Evolutionary conservation across 2,329 filamentous ascomycete species (phyloP).

Genomic region (Claviceps arundinis): DNA sequence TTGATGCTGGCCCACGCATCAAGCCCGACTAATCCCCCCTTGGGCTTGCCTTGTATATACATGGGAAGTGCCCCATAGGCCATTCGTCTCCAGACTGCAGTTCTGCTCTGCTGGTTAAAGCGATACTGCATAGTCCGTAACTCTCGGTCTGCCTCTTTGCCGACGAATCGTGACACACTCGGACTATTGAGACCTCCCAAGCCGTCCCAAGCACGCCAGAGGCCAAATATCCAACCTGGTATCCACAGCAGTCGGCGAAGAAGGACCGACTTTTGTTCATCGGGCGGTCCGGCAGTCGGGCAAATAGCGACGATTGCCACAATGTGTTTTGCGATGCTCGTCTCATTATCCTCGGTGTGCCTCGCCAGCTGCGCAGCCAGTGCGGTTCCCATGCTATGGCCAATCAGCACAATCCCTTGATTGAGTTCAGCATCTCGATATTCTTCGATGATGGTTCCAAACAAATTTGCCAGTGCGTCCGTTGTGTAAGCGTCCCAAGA

Average conservation of each 20-base stretch:
- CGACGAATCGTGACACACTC: conserved; percentile 69
- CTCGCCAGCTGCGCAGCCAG: conserved; percentile 58
- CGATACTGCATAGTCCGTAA: conserved; percentile 54
- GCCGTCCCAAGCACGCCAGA: conserved; percentile 67
- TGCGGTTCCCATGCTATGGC: conserved; percentile 82
- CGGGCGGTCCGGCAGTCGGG: conserved; percentile 54
- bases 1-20: conserved; percentile 60
- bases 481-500: conserved; percentile 69
- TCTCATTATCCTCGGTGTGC: conserved; percentile 27
- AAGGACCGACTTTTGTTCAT: conserved; percentile 28
- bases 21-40: conserved; percentile 54
- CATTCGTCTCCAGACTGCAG: conserved; percentile 73
- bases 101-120: conserved; percentile 74
- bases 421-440: conserved; percentile 50
- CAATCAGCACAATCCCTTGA: conserved; percentile 68
- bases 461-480: conserved; percentile 59
- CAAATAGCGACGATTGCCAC: conserved; percentile 70
- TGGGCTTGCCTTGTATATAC: conserved; percentile 37
- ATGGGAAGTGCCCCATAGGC: conserved; percentile 55
- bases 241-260: conserved; percentile 49
- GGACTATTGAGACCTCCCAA: conserved; percentile 64
- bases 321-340: conserved; percentile 48
- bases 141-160: conserved; percentile 49
- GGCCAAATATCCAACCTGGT: conserved; percentile 59
- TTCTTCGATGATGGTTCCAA: conserved; percentile 60